Base-by-base conservation (phyloP, 1,284 basidiomycete species). In the Melampsora occidentalis region DNA sequence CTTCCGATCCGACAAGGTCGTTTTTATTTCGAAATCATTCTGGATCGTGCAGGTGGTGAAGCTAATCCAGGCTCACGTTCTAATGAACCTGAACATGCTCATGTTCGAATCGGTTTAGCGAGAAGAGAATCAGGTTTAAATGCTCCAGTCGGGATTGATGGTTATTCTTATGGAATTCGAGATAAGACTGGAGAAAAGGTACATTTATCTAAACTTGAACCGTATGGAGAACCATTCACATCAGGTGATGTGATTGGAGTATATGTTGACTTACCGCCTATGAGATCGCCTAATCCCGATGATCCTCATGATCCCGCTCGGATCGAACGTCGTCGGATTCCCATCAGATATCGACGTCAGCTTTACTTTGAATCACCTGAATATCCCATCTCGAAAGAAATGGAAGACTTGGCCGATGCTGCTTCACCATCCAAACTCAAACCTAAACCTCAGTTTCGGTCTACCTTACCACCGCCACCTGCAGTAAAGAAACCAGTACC, bases 281-380 rank as follows among this genome's bases (percentile, higher is more conserved):
- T 87, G 53, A 86, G 87, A 48, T 82, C 85, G 79, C 86, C 88
- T 6, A 89, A 90, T 80, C 86, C 86, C 2, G 83, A 88, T 80
- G 92, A 96, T 81, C 88, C 90, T 0, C 76, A 78, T 7, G 81
- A 83, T 69, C 85, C 85, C 6, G 90, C 90, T 0, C 89, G 89
- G 79, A 84, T 95, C 78, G 88, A 90, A 79, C 89, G 94, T 70
- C 91, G 93, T 82, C 90, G 94, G 69, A 91, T 95, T 72, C 89
- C 95, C 1, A 96, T 99, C 81, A 90, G 93, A 76, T 93, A 94
- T 85, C 95, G 95, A 83, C 92, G 92, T n/a, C 93, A 96, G 83
- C 90, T 93, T 78, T 96, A 97, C 83, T 98, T 97, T 83, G 97
- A 99, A 84, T 90, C 90, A 78, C 86, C 94, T 79, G 96, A 99